These are phyloP conservation scores for Pinus taeda DNA, from an alignment of 75 land plant species.

Conservation along the genomic window DNA sequence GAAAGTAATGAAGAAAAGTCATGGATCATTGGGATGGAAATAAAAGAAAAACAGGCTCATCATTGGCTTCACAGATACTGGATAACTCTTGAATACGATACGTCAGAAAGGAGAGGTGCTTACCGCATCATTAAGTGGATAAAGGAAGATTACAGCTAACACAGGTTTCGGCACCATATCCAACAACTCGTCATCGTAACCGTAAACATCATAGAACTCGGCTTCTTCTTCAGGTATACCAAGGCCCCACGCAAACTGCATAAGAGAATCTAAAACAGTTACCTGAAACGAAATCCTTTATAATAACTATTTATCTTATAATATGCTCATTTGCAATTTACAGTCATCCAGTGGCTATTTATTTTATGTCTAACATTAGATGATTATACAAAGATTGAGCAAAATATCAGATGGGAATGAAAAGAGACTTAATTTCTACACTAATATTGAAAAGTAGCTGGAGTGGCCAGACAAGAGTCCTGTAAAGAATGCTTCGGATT, in stretches of 20 bases:
- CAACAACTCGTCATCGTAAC: constrained; percentile 91
- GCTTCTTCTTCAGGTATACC: constrained; percentile 76
- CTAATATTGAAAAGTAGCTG: neutral
- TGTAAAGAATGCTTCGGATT: neutral
- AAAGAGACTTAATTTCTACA: neutral
- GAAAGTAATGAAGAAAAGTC: neutral
- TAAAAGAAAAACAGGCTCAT: neutral
- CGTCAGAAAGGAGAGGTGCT: constrained; percentile 1
- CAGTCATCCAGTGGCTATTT: neutral
- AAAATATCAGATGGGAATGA: neutral
- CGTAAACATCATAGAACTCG: constrained; percentile 90
- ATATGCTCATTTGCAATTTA: neutral
- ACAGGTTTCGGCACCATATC: constrained; percentile 97
- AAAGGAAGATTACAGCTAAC: constrained; percentile 90
- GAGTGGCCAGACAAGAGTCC: neutral
- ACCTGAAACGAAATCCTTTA: neutral
- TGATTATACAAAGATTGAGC: neutral
- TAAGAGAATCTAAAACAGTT: neutral
- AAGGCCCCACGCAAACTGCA: constrained; percentile 89
- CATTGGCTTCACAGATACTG: neutral
- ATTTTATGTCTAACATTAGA: neutral
- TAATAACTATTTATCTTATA: neutral
- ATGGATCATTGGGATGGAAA: neutral
- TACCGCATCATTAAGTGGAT: constrained; percentile 57
- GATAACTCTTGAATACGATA: neutral